Conservation (phyloP, 2,329 filamentous ascomycete species). For the Fusarium cyanostomum region DNA sequence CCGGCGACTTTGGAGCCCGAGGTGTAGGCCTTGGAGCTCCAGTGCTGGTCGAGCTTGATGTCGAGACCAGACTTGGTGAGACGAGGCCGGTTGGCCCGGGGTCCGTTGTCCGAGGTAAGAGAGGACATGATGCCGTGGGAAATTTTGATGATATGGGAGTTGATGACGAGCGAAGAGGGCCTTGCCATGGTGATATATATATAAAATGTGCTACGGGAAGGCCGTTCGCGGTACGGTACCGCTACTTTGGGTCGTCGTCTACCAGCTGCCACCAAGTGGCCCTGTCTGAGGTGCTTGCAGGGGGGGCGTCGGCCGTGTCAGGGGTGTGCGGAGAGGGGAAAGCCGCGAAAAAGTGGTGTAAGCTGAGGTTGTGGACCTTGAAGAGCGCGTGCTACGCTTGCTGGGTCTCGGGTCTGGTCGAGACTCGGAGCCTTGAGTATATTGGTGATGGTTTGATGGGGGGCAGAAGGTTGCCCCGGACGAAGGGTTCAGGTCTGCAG, state of each 20-base stretch:
- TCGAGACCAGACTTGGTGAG: conserved; percentile 51
- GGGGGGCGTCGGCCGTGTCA: conserved; percentile 20
- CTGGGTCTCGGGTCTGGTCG: conserved; percentile 30
- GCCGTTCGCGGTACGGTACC: conserved; percentile 34
- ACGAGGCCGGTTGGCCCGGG: conserved; percentile 31
- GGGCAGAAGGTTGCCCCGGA: not conserved
- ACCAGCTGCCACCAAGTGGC: conserved; percentile 7
- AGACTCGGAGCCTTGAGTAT: conserved; percentile 21
- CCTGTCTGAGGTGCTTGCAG: conserved; percentile 33
- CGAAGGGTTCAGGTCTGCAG: not conserved
- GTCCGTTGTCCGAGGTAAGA: conserved; percentile 37
- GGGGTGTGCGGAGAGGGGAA: conserved; percentile 18
- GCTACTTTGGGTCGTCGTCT: conserved; percentile 35
- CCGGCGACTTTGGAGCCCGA: conserved; percentile 62
- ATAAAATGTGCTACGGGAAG: conserved; percentile 25
- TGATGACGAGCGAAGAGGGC: conserved; percentile 22
- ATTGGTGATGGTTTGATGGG: conserved; percentile 28
- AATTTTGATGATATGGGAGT: conserved; percentile 27
- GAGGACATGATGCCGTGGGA: conserved; percentile 40
- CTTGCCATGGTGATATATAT: conserved; percentile 38
- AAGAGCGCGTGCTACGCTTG: conserved; percentile 27
- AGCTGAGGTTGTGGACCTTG: conserved; percentile 11
- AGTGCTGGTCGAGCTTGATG: conserved; percentile 63
- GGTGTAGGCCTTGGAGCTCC: conserved; percentile 64
- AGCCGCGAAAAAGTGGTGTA: not conserved